phyloP scores from a whole-genome alignment of 2,329 filamentous ascomycete species.

The Sporothrix protearum region DNA sequence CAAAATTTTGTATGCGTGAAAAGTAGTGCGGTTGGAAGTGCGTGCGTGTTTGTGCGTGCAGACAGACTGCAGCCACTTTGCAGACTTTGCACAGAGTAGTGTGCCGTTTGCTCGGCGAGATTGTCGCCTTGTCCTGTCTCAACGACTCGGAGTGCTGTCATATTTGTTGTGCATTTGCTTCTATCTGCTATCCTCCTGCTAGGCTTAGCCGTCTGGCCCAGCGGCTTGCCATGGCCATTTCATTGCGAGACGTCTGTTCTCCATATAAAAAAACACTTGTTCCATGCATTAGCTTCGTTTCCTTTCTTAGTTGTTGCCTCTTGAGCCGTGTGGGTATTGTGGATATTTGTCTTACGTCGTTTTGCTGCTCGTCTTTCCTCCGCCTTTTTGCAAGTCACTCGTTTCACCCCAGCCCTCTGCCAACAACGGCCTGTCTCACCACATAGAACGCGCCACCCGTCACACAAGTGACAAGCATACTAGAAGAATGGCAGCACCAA shows the following conservation, averaged over 20 bases:
- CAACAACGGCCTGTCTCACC: neutral
- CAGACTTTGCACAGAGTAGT: neutral
- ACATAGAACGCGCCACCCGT: neutral
- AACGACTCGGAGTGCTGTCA: too few species aligned
- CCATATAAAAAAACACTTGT: slow-evolving; percentile 12
- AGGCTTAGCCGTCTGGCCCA: slow-evolving; percentile 2
- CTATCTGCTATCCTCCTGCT: neutral
- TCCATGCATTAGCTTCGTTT: slow-evolving; percentile 15
- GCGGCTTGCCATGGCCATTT: neutral
- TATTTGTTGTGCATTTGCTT: neutral
- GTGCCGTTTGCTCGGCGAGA: neutral
- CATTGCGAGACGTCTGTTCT: neutral
- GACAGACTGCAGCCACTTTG: neutral
- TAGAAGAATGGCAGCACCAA: neutral
- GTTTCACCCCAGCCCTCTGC: too few species aligned
- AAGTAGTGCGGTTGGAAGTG: neutral
- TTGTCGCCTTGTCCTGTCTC: slow-evolving; percentile 1
- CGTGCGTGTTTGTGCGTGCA: neutral
- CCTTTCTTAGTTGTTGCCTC: neutral
- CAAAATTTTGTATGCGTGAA: too few species aligned
- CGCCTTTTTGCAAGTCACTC: slow-evolving; percentile 8
- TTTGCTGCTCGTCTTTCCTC: neutral
- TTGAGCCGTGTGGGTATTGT: neutral
- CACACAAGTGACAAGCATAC: neutral
- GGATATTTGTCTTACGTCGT: neutral